phyloP scores from a whole-genome alignment of 495 filamentous ascomycete species.

The Neurospora africana region DNA sequence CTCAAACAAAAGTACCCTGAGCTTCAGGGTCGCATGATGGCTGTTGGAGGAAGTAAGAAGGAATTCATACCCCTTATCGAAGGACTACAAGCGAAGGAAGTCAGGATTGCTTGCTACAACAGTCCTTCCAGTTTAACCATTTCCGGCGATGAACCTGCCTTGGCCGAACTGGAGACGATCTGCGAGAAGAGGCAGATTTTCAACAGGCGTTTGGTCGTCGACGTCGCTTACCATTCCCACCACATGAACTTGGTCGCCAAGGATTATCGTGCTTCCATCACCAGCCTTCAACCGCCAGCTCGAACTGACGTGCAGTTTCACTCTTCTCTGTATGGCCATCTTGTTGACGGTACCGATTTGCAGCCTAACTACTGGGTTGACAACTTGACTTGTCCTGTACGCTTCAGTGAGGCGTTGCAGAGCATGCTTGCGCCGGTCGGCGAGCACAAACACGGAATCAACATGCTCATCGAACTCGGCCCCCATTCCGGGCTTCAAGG shows the following conservation, averaged over 20 bases:
- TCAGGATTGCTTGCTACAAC: conserved; percentile 45
- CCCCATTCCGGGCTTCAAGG: conserved; percentile 51
- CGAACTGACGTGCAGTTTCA: conserved; percentile 29
- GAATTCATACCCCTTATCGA: conserved; percentile 30
- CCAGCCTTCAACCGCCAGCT: conserved; percentile 20
- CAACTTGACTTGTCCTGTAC: conserved; percentile 31
- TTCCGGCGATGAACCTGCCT: conserved; percentile 42
- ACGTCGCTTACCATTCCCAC: conserved; percentile 53
- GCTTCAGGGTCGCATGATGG: conserved; percentile 37
- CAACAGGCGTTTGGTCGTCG: conserved; percentile 44
- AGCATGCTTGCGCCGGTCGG: conserved; percentile 26
- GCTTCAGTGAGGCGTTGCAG: conserved; percentile 28
- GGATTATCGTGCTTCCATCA: conserved; percentile 26
- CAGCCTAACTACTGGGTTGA: conserved; percentile 38
- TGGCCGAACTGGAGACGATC: conserved; percentile 37
- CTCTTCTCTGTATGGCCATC: conserved; percentile 25
- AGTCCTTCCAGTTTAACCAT: conserved; percentile 49
- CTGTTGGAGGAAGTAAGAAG: conserved; percentile 36
- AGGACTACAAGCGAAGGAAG: conserved; percentile 25
- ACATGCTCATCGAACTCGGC: conserved; percentile 49
- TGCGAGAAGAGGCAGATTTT: conserved; percentile 39
- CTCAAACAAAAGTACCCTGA: conserved; percentile 21
- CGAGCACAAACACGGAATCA: conserved; percentile 27
- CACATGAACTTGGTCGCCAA: conserved; percentile 46
- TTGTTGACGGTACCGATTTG: conserved; percentile 21